Conservation (phyloP, 331 rosid genomes). For the Malus hybrid region DNA sequence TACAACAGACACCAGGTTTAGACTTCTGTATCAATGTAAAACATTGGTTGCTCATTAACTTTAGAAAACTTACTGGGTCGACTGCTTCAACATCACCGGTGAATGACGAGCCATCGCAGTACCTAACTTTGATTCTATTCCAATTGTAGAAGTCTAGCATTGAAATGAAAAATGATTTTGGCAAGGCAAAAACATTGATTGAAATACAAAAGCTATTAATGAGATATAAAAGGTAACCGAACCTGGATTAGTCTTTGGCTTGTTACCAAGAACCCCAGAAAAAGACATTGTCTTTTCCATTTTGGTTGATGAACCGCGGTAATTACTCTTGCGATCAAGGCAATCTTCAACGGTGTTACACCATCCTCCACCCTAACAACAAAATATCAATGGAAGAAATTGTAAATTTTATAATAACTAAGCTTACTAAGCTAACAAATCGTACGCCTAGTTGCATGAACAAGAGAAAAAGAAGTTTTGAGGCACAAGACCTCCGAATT, state of each 20-base stretch:
- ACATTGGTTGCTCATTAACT: neutral
- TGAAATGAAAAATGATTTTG: neutral
- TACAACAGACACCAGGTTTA: neutral
- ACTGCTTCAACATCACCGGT: constrained; percentile 89
- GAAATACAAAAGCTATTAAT: neutral
- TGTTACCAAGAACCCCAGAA: constrained; percentile 64
- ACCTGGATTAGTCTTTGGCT: constrained; percentile 62
- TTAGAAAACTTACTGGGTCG: constrained; percentile 58
- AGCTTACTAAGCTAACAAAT: neutral
- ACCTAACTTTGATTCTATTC: constrained; percentile 84
- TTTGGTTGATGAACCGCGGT: constrained; percentile 67
- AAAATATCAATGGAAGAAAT: neutral
- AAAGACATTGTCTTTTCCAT: constrained; percentile 63
- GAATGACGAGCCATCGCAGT: constrained; percentile 92
- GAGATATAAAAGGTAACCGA: neutral
- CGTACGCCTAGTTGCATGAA: neutral
- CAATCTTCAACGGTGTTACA: constrained; percentile 74
- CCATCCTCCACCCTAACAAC: constrained; percentile 91
- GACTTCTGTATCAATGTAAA: neutral
- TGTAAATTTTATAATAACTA: neutral
- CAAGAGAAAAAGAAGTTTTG: neutral
- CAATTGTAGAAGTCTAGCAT: constrained; percentile 78
- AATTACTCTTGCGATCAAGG: constrained; percentile 51
- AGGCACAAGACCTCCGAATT: neutral
- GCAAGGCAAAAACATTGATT: neutral